A percentile compares a stretch with the other conserved stretches of the same genome.
Conservation (phyloP, 163 green algal genomes). For the Prototheca cutis region DNA sequence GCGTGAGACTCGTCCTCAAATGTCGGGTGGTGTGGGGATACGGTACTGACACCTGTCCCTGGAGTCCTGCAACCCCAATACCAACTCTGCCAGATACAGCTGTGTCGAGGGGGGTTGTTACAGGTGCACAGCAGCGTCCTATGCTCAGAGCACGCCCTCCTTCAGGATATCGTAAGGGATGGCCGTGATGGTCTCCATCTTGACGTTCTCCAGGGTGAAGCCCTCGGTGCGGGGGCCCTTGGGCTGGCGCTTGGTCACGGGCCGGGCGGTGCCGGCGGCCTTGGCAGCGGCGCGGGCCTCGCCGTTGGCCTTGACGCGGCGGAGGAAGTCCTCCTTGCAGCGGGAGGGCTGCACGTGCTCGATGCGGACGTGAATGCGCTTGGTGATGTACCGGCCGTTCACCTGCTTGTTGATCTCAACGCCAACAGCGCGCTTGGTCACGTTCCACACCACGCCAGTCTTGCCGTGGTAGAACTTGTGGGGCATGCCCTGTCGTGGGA, state of each 20-base stretch:
- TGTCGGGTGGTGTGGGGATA: too few species aligned
- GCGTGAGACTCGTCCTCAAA: too few species aligned
- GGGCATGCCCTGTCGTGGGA: slow-evolving; percentile 91
- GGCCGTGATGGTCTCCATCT: slow-evolving; percentile 85
- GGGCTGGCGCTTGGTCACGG: slow-evolving; percentile 54
- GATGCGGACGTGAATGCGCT: slow-evolving; percentile 95
- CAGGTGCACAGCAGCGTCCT: background rate
- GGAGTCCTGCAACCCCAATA: too few species aligned
- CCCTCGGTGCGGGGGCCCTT: slow-evolving; percentile 55
- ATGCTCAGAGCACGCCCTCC: slow-evolving; percentile 20
- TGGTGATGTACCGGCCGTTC: slow-evolving; percentile 83
- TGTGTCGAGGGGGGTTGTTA: background rate
- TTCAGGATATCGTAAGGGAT: slow-evolving; percentile 92
- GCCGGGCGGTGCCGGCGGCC: slow-evolving; percentile 41
- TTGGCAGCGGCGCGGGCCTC: slow-evolving; percentile 70
- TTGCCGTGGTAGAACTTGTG: slow-evolving; percentile 98
- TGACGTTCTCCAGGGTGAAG: slow-evolving; percentile 71
- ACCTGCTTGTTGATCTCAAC: slow-evolving; percentile 97
- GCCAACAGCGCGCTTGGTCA: slow-evolving; percentile 93
- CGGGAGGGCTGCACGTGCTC: slow-evolving; percentile 90
- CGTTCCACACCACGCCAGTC: slow-evolving; percentile 94
- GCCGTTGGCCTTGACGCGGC: slow-evolving; percentile 74
- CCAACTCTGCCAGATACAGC: too few species aligned
- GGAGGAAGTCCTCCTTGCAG: slow-evolving; percentile 95
- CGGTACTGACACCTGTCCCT: too few species aligned